Conservation (phyloP, 2,329 filamentous ascomycete genomes). For the Ophiostoma ulmi region DNA sequence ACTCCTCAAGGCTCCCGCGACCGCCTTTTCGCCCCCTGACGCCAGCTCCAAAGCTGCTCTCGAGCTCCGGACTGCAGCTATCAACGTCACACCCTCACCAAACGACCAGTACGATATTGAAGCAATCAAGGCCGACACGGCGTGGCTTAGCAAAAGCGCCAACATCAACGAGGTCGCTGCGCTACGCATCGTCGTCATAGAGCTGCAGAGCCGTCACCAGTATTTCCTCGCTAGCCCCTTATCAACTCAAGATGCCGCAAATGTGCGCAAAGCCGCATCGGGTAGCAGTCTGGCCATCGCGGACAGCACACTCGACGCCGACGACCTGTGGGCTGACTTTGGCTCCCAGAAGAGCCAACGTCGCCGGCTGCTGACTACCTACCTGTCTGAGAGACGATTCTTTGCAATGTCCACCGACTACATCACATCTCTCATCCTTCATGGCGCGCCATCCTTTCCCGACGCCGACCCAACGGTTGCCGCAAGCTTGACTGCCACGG, state of each 20-base stretch:
- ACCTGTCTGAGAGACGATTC: constrained; percentile 65
- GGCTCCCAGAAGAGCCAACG: constrained; percentile 58
- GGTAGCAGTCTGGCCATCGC: constrained; percentile 33
- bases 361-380: constrained; percentile 63
- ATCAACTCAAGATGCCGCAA: constrained; percentile 71
- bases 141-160: constrained; percentile 77
- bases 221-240: constrained; percentile 65
- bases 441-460: constrained; percentile 28
- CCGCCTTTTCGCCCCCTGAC: constrained; percentile 60
- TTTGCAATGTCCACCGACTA: constrained; percentile 61
- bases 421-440: constrained; percentile 46
- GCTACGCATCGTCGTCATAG: constrained; percentile 71
- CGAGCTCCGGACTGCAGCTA: constrained; percentile 79
- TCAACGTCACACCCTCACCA: constrained; percentile 68
- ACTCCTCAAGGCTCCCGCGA: constrained; percentile 63
- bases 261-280: constrained; percentile 68
- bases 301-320: constrained; percentile 44
- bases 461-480: constrained; percentile 11
- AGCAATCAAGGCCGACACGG: constrained; percentile 74
- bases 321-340: constrained; percentile 55
- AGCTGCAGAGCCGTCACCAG: constrained; percentile 78
- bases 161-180: constrained; percentile 77
- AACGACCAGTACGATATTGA: constrained; percentile 67
- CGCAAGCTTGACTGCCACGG: neutral
- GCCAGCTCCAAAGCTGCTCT: constrained; percentile 64